Evolutionary conservation across 2,329 filamentous ascomycete species (phyloP).

Genomic region (Westerdykella sp.): DNA sequence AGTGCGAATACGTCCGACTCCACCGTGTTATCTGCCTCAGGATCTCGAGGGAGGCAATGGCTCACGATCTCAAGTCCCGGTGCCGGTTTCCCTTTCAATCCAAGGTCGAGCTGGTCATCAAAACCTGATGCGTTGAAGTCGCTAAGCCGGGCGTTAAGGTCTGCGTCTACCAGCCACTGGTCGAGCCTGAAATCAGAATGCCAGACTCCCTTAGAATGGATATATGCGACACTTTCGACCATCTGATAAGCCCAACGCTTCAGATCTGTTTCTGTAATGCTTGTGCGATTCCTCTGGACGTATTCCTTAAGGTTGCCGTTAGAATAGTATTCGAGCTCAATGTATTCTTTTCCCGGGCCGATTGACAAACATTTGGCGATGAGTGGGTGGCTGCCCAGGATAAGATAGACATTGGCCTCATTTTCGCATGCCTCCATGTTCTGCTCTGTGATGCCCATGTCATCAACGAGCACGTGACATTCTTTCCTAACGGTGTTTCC

Average conservation of each 20-base stretch:
- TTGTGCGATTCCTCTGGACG: background rate
- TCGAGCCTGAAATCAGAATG: conserved; percentile 7
- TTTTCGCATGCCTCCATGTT: conserved; percentile 2
- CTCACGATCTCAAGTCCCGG: conserved; percentile 1
- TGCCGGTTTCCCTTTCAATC: background rate
- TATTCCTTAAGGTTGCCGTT: conserved; percentile 3
- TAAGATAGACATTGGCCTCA: conserved; percentile 7
- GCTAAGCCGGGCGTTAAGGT: conserved; percentile 2
- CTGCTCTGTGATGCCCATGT: conserved; percentile 1
- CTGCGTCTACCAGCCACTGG: conserved; percentile 3
- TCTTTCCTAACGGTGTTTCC: conserved; percentile 3
- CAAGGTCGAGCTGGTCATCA: background rate
- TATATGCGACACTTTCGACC: conserved; percentile 3
- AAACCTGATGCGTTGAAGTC: conserved; percentile 5
- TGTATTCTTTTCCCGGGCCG: conserved; percentile 1
- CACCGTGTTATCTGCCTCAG: background rate
- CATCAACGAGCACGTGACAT: conserved; percentile 4
- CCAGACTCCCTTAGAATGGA: conserved; percentile 4
- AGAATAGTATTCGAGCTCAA: conserved; percentile 3
- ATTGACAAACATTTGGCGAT: conserved; percentile 6
- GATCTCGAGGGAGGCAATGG: conserved; percentile 5
- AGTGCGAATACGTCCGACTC: too few relatives aligned
- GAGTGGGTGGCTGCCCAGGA: conserved; percentile 4
- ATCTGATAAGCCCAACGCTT: conserved; percentile 7
- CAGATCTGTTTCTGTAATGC: background rate